Base-by-base conservation (phyloP, 192 early-diverging fungal species). In the Lobosporangium transversale region DNA sequence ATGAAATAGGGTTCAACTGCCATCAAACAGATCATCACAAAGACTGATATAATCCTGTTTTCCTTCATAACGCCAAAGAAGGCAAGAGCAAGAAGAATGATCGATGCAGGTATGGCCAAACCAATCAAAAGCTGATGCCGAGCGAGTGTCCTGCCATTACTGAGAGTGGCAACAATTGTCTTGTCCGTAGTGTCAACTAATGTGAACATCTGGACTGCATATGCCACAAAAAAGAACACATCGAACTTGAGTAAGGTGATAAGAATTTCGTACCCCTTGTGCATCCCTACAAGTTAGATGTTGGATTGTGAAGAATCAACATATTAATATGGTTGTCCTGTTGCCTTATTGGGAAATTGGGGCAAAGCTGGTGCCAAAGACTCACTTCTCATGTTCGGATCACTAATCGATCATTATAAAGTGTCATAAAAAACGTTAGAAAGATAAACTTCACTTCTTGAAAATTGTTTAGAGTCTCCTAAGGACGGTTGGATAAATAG, bases 171-270 rank as follows among this genome's bases (percentile, higher is more conserved):
- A 21, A 75, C 81, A 8, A 64, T 43, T 12, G 68, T 80, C 52
- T 84, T 82, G 70, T 81, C 83, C 27, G 82, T 78, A 15, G 80
- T 86, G 26, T 84, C 78, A 0, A 89, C 88, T 40, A 89, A 71
- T 10, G 86, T 85, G 53, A 86, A 84, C 54, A 88, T 78, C 70
- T 89, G 87, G 51, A 89, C 79, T 6, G 85, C 86, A 50, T 83
- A 87, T 1, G 84, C 80, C 29, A 89, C 84, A 57, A 90, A 87
- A 36, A 89, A 89, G 61, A 88, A 88, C 14, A 88, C 81, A 53
- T 87, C 86, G 26, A 89, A 83, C 79, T 89, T 89, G 12, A 89
- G 79, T n/a, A 89, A 57, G 1, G 88, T 89, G 27, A 88, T 80
- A 62, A 89, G 74, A 31, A 89, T 84, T 73, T 88, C 87, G 33